Evolutionary conservation across 345 rosid genomes (phyloP), one percentile per base, ranked within the genome.

Genomic region (Salix arbutifolia): DNA sequence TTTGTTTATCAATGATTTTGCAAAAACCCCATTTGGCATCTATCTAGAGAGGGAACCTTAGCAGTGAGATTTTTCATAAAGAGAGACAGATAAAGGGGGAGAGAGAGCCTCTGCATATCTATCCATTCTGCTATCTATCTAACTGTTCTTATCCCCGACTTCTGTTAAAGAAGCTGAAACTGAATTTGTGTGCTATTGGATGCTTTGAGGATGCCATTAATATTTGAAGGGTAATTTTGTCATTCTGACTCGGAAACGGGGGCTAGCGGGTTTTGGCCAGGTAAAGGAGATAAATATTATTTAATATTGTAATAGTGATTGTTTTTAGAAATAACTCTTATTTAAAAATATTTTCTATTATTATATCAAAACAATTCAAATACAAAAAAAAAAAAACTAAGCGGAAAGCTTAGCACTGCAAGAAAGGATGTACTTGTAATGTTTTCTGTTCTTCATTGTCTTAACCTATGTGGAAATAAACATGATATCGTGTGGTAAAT

Each of bases 11-110:
- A 76, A 46, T 68, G 72, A 76, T 23, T 80, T 75, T 82, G 74
- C 74, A 78, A 58, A 67, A 78, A 83, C 74, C 78, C 79, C 94
- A 87, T 88, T 4, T 38, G 25, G 67, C n/a, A 65, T 5, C 25
- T 48, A 23, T 18, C 8, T 28, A 28, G 14, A 25, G 16, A 26
- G 40, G 50, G 77, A 65, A 64, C 65, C 60, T 17, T 14, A 53
- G 37, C 25, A 67, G 42, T 23, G 64, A 74, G 17, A 17, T 66
- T 74, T 48, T 67, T 31, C 67, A 18, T 19, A 14, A 23, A 74
- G 44, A 48, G 25, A 17, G n/a, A 7, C 25, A 30, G 6, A 23
- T 35, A 5, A 12, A 25, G 17, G 16, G 38, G 66, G 44, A 31
- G 56, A 50, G 44, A 31, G 25, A 17, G 28, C 11, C 11, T 40